Conservation (phyloP, 352 stramenopile genomes). For the Globisporangium viniferum region DNA sequence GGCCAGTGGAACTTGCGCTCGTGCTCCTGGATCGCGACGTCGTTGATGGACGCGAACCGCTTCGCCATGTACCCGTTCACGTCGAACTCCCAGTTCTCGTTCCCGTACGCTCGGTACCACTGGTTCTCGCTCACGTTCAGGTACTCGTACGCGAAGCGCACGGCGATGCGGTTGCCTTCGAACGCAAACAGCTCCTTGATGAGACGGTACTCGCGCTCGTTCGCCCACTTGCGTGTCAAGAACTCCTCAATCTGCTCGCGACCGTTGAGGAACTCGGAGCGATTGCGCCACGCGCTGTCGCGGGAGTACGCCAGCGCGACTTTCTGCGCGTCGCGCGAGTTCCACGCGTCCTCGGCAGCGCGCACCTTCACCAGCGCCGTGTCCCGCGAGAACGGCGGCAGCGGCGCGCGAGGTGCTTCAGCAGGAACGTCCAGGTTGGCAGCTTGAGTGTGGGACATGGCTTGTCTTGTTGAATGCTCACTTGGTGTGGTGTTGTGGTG, state of each 20-base stretch:
- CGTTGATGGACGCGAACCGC: constrained; percentile 85
- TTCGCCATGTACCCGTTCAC: constrained; percentile 69
- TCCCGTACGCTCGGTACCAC: constrained; percentile 84
- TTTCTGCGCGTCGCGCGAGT: constrained; percentile 60
- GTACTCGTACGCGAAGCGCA: constrained; percentile 88
- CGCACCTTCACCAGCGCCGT: constrained; percentile 75
- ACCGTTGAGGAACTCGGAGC: constrained; percentile 75
- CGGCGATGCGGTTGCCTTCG: constrained; percentile 75
- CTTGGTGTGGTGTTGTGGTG: no score
- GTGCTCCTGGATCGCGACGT: constrained; percentile 64
- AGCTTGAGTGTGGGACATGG: background rate
- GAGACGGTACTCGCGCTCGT: constrained; percentile 77
- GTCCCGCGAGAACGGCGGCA: constrained; percentile 79
- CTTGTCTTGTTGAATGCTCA: background rate
- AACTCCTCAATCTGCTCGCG: constrained; percentile 73
- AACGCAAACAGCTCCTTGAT: constrained; percentile 89
- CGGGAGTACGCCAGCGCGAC: constrained; percentile 78
- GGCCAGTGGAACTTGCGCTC: constrained; percentile 68
- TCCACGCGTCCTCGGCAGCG: constrained; percentile 86
- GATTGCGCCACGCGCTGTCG: constrained; percentile 84
- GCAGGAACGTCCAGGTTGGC: background rate
- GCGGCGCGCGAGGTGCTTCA: constrained; percentile 24
- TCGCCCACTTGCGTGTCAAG: constrained; percentile 66
- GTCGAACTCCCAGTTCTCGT: constrained; percentile 90
- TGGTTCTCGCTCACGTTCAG: constrained; percentile 39